Base-by-base conservation (phyloP, 176 grass and related monocot species). In the Triticum turgidum region DNA sequence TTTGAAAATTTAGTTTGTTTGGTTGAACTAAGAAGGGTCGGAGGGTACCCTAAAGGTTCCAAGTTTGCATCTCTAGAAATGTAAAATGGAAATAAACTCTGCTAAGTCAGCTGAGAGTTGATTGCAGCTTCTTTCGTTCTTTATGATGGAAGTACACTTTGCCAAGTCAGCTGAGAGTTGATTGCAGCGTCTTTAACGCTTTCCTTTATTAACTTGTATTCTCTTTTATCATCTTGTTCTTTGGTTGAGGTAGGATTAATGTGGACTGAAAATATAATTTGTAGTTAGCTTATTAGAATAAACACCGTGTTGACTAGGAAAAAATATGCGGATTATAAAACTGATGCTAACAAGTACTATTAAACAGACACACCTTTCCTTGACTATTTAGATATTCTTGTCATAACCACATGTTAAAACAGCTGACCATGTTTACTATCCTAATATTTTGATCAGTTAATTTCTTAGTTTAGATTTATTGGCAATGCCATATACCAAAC, bases 391-490 rank as follows among this genome's bases (percentile, higher is more conserved):
- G 59, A 65, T 68, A 78, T 68, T 30, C 63, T 85, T 78, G 38
- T 65, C n/a, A 2, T 58, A 58, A 66, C 74, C 72, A 77, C 72
- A 52, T 56, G 80, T 34, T 51, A 33, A 67, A 77, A 85, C 25
- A 35, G 58, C 3, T 9, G 0, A 17, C 12, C 35, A 61, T 84
- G 63, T 22, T 75, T 42, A 38, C 11, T 61, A 21, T 83, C 17
- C 9, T 45, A 22, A 76, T 33, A 76, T 49, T 63, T 84, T 24
- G 30, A 34, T 58, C 4, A 67, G 5, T 78, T 85, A 52, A 56
- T 66, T 49, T 69, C 65, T 77, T 83, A 39, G 70, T 58, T 38
- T 77, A 52, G 18, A 85, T 85, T 56, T 85, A 73, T 49, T 77
- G 29, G 20, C 24, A 77, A 77, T 65, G 47, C 13, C 21, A 20